phyloP scores from a whole-genome alignment of 2,329 filamentous ascomycete species.

The Zymoseptoria ardabiliae region DNA sequence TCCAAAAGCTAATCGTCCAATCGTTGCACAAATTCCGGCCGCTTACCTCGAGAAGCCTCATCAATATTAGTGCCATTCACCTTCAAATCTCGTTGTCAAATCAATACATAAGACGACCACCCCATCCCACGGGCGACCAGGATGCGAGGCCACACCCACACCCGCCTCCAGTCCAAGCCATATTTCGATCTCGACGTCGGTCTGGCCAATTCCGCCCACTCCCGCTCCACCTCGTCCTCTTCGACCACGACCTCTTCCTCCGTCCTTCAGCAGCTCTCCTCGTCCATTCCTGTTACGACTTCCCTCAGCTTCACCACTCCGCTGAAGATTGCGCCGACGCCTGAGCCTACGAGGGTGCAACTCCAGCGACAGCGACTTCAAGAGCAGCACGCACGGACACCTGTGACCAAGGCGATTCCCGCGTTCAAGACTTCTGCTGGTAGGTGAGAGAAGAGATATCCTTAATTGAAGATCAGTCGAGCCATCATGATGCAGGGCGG shows the following conservation, averaged over 20 bases:
- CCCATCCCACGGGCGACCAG: background rate
- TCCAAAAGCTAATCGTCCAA: background rate
- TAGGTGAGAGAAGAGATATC: constrained; percentile 16
- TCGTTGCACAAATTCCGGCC: background rate
- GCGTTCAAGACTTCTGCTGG: constrained; percentile 31
- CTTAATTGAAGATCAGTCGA: background rate
- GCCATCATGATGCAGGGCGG: background rate
- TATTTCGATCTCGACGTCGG: constrained; percentile 18
- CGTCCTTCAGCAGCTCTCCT: constrained; percentile 1
- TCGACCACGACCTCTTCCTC: constrained; percentile 9
- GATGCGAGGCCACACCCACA: background rate
- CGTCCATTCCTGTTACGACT: constrained; percentile 6
- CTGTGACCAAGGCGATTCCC: constrained; percentile 25
- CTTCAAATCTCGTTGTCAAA: background rate
- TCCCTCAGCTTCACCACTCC: constrained; percentile 9
- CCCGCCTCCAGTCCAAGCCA: constrained; percentile 12
- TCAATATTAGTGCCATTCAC: constrained; percentile 7
- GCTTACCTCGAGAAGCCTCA: background rate
- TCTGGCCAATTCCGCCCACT: constrained; percentile 12
- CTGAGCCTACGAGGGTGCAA: constrained; percentile 24
- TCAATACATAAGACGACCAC: background rate
- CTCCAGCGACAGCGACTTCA: constrained; percentile 25
- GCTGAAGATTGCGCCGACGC: constrained; percentile 16
- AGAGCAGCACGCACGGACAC: constrained; percentile 19
- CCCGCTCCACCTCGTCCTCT: constrained; percentile 3